Percentiles rank a stretch among this genome's conserved stretches.
phyloP scores from a whole-genome alignment of 2,329 filamentous ascomycete species.

The Diaporthe longicolla region DNA sequence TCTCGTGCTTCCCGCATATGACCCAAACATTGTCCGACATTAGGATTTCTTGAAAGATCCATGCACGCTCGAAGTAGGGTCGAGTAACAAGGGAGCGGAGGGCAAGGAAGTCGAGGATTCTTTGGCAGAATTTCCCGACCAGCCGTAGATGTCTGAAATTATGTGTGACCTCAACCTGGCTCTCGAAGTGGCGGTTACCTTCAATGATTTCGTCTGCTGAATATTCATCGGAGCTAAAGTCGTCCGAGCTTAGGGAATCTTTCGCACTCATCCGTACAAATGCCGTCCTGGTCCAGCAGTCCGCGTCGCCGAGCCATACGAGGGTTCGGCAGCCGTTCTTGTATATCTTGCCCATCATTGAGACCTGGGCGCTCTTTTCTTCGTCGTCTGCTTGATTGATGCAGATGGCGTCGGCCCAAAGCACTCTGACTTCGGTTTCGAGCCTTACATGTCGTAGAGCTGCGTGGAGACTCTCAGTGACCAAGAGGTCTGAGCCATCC shows the following conservation, averaged over 20 bases:
- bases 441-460: background rate
- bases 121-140: background rate
- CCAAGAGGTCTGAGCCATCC: background rate
- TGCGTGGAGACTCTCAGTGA: background rate
- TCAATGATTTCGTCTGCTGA: no score
- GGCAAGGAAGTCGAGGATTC: background rate
- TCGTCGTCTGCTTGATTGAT: slow-evolving; percentile 20
- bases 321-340: background rate
- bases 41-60: background rate
- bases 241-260: background rate
- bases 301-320: background rate
- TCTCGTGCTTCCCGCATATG: background rate
- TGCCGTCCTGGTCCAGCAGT: background rate
- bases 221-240: background rate
- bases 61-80: background rate
- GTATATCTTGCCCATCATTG: background rate
- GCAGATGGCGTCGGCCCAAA: slow-evolving; percentile 22
- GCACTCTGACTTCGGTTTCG: background rate
- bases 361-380: background rate
- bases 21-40: background rate
- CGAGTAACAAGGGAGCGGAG: background rate
- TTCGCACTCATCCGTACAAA: no score
- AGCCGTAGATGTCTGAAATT: background rate
- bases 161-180: no score
- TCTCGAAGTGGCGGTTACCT: no score